Base-by-base conservation (phyloP, 2,329 filamentous ascomycete genomes). In the Lasiodiplodia citricola region DNA sequence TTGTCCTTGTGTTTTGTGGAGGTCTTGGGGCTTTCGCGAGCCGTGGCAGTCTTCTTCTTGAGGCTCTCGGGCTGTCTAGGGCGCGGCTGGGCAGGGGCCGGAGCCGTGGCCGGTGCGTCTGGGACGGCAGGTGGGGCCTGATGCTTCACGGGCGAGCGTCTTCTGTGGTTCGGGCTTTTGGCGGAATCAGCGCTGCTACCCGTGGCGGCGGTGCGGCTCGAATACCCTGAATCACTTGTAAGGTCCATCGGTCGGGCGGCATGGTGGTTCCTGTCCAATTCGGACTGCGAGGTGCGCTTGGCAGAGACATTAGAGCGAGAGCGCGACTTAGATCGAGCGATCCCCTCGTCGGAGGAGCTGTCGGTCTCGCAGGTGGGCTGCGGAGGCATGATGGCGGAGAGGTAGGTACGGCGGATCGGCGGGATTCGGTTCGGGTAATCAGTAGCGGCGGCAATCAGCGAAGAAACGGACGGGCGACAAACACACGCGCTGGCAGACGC, bases 191-290 rank as follows among this genome's bases (percentile, higher is more conserved):
- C 83, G 80, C 66, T 83, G 75, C 77, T 79, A 78, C 83, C 80
- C 70, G 85, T 84, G 71, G 84, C 83, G 72, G 82, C 83, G 74
- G 86, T 87, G 74, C 84, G 83, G 80, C 86, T 88, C 71, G 86
- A 88, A 81, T 89, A 89, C 74, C 87, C 87, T 72, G 87, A 88
- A 79, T 90, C 87, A 79, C 85, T 87, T 73, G 84, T 83, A 75
- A 81, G 80, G 77, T 87, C 84, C 70, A 74, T 70, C 74, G 75
- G 77, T 50, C 55, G 14, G 44, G 44, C 31, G 28, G n/a, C n/a
- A 41, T 25, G 25, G 50, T 68, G 56, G 72, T 74, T 73, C 73
- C 74, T 70, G 72, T 75, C 74, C 73, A 80, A 63, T 72, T 77
- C 73, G 72, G 77, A 79, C 51, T 77, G 75, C 38, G 67, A 64